Base-by-base conservation (phyloP, 192 early-diverging fungal species). In the Podila clonocystis region DNA sequence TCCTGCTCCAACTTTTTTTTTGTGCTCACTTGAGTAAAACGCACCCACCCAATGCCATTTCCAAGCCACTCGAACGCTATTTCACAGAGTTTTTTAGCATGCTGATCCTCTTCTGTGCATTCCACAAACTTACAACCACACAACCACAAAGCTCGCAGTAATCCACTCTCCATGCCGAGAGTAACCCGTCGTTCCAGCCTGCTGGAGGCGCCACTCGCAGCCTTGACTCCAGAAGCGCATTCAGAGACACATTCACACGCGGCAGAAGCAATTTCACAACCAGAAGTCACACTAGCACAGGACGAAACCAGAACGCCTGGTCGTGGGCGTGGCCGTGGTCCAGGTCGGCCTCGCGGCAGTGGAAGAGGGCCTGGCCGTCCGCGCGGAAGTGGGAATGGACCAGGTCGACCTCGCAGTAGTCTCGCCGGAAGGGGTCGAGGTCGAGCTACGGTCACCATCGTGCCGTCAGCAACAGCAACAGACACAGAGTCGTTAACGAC, bases 341-440 rank as follows among this genome's bases (percentile, higher is more conserved):
- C 45, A 22, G 58, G 59, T 26, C 34, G 30, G n/a, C 48, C 59
- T 55, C 65, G 73, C 24, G 29, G 36, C 36, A 63, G 30, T 9
- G 60, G 49, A 11, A 34, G 59, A 62, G 60, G 68, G 29, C 19
- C 34, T 34, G 58, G 59, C 13, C 11, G 45, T 15, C 19, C 30
- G 26, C 15, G n/a, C 34, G 22, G 30, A 9, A 50, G 59, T 3
- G 30, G 61, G 5, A 20, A 26, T 57, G 33, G 29, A 19, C 38
- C 45, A 7, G 58, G 59, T 9, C 34, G 30, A 30, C 38, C 68
- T 38, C 20, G 41, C 50, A 50, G 36, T 38, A 73, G 26, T 38
- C 52, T 13, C 29, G 33, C 9, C 24, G 67, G 62, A 34, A 68
- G 52, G n/a, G 52, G 52, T 55, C 52, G 24, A 55, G 52, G 52